A percentile compares a stretch with the other conserved stretches of the same genome.
Evolutionary conservation across 129 eudicot genomes (phyloP).

Genomic region (Escallonia herrerae): DNA sequence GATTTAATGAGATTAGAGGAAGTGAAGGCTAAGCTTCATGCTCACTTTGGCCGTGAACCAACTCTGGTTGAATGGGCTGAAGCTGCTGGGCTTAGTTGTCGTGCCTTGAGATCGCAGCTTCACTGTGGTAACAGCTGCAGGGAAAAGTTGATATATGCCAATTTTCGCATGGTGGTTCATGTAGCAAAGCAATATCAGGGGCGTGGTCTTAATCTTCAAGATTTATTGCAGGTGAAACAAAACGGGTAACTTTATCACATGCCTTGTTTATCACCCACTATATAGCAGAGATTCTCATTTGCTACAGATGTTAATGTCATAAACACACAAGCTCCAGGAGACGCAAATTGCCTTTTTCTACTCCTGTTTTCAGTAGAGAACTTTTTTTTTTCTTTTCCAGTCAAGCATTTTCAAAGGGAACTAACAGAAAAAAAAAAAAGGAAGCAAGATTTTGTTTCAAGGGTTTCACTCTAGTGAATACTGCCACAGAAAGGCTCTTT

Average conservation of each 20-base stretch:
- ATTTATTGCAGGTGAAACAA: conserved; percentile 70
- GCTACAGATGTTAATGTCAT: too few species aligned
- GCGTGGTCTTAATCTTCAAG: conserved; percentile 80
- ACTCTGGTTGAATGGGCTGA: conserved; percentile 87
- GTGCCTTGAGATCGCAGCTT: conserved; percentile 41
- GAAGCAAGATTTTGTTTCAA: not conserved
- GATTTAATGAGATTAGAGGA: conserved; percentile 50
- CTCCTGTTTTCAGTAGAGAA: too few species aligned
- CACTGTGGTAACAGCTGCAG: conserved; percentile 58
- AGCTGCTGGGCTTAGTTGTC: conserved; percentile 51
- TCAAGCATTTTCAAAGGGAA: too few species aligned
- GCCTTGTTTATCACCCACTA: not conserved
- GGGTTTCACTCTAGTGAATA: not conserved
- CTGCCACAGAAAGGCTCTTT: not conserved
- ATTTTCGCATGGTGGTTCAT: conserved; percentile 92
- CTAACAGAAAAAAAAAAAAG: not conserved
- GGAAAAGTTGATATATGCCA: conserved; percentile 67
- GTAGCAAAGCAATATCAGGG: conserved; percentile 81
- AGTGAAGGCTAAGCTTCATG: conserved; percentile 46
- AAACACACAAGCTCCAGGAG: too few species aligned
- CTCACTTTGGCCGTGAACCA: conserved; percentile 75
- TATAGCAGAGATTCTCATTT: too few species aligned
- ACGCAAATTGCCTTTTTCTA: too few species aligned
- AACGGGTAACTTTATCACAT: not conserved
- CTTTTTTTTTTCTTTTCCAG: too few species aligned